Conservation (phyloP, 176 grass and related monocot genomes). For the Raddia guianensis region DNA sequence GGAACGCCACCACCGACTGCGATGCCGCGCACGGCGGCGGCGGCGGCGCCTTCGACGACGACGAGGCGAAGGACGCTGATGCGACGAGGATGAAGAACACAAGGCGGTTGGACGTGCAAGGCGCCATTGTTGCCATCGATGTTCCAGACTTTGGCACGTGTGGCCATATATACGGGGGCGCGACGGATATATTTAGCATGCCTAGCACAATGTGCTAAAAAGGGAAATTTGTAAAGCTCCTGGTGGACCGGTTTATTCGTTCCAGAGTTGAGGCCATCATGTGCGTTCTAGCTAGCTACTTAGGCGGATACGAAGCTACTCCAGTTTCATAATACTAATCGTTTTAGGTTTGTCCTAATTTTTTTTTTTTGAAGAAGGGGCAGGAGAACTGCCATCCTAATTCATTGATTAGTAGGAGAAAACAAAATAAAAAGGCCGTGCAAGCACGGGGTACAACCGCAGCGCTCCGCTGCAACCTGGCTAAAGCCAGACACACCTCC, state of each 20-base stretch:
- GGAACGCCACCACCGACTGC: neutral
- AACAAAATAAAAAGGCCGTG: no score
- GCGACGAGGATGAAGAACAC: neutral
- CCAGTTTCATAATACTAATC: no score
- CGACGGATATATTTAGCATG: neutral
- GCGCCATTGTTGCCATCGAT: neutral
- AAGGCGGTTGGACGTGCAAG: neutral
- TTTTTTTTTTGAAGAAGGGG: no score
- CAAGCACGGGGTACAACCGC: no score
- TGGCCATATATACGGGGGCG: neutral
- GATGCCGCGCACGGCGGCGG: neutral
- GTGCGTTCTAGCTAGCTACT: no score
- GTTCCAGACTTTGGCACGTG: neutral
- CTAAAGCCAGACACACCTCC: no score
- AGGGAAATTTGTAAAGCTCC: neutral
- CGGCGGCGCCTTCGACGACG: neutral
- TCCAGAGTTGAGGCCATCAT: neutral
- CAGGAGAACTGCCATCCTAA: no score
- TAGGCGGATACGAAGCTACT: no score
- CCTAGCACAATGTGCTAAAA: neutral
- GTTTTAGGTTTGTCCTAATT: no score
- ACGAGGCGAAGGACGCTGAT: neutral
- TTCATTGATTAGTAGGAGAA: no score
- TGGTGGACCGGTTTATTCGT: neutral
- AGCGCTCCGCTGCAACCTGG: no score